Conservation (phyloP, 2,329 filamentous ascomycete genomes). For the Phaeophleospora eucalypticola region DNA sequence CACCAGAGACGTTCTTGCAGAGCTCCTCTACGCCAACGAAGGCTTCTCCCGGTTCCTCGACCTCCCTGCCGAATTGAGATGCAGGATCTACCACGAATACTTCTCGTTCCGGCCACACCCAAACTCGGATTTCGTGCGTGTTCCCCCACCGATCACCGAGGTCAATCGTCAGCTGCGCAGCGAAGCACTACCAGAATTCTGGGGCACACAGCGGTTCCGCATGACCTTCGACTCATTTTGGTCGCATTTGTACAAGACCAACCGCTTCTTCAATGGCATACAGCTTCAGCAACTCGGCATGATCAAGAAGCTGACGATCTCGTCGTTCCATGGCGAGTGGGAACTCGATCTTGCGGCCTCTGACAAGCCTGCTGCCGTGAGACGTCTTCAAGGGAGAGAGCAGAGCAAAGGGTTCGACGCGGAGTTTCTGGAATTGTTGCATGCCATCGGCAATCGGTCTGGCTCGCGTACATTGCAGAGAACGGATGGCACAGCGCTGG, state of each 20-base stretch:
- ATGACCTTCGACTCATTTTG: not conserved
- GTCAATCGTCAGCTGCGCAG: not conserved
- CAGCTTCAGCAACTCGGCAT: not conserved
- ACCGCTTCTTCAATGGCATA: not conserved
- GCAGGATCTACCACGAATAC: not conserved
- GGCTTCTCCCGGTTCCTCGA: not conserved
- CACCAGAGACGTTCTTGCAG: not conserved
- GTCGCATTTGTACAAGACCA: not conserved
- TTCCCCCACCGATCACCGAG: not conserved
- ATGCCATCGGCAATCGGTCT: not conserved
- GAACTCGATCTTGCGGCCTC: not conserved
- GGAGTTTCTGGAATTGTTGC: not conserved
- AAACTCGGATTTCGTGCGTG: not conserved
- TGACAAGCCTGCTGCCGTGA: not conserved
- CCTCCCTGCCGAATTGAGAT: not conserved
- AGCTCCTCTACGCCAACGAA: not conserved
- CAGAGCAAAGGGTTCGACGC: not conserved
- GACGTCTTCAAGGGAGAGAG: not conserved
- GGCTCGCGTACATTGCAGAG: too few relatives aligned
- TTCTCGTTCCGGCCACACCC: not conserved
- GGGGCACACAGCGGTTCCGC: not conserved
- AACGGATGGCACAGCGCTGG: too few relatives aligned
- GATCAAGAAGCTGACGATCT: not conserved
- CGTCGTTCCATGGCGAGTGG: not conserved
- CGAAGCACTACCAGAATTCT: not conserved